Base-by-base conservation (phyloP, 2,329 filamentous ascomycete genomes). In the Uncinocarpus reesii region DNA sequence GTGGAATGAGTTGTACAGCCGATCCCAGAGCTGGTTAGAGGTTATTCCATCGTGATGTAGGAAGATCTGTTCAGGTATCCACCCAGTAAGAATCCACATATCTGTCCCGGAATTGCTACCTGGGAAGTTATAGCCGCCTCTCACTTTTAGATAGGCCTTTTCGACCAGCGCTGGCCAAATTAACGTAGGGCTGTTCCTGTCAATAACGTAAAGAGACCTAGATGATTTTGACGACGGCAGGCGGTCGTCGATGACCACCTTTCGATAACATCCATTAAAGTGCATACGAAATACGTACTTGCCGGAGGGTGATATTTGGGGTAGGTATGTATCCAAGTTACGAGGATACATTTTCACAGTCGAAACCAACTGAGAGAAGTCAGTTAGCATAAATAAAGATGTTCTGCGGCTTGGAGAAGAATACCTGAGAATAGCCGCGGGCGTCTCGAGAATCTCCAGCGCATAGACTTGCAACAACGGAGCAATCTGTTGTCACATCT, bases 71-170 rank as follows among this genome's bases (percentile, higher is more conserved):
- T 98, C 89, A 0, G 92, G 92, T 42, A 98, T 88, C 92, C 92
- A 98, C 24, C 92, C 90, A 0, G 85, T 94, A 47, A 98, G 68
- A 1, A 93, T 83, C 79, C 86, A 94, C 3, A 98, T 69, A 65
- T 98, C 92, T 2, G 90, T 96, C 8, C 87, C 89, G 0, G 90
- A 96, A 63, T 96, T 96, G 60, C 92, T 96, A 6, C 92, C 92
- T 0, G 92, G 90, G 56, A 98, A 98, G 60, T 98, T 89, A 63
- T 98, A 98, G 28, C 92, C 92, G 23, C 92, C 92, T 48, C 90
- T 79, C 8, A 96, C 80, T 69, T 96, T 98, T 1, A 98, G 72
- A 57, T 98, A 98, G 0, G 92, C 92, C 62, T 98, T 98, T 63
- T 98, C 92, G 13, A 96, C 71, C 3, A 98, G 73, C 1, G 90